Evolutionary conservation across 257 asterid species (phyloP), one percentile per base, ranked within the genome.

Genomic region (Scutellaria baicalensis): DNA sequence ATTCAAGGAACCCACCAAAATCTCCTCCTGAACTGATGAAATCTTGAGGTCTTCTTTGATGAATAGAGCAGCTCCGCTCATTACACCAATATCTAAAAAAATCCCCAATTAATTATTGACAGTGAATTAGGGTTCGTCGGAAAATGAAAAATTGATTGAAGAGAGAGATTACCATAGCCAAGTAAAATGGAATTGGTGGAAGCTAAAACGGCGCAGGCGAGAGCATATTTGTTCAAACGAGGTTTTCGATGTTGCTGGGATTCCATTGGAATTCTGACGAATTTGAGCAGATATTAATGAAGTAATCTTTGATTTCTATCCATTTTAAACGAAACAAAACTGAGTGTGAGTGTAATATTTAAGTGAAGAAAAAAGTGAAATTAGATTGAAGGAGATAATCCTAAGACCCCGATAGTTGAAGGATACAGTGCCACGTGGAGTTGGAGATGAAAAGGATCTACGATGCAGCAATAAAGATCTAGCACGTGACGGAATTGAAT

Each of bases 61-160:
- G 81, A 59, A 89, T 0, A 91, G 75, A 6, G 83, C 80, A 0
- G 96, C 97, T 3, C 97, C 95, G 64, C 97, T 89, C 96, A 89
- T 91, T 9, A 89, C 97, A 18, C 97, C 96, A 68, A 91, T 85
- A 75, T 91, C 97, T 89, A n/a, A n/a, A n/a, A 10, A 12, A n/a
- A 13, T 6, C 6, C 35, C 9, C 9, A 5, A 55, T 9, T 23
- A 11, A 27, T 23, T 9, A 6, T 1, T 21, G 33, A 4, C 2
- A 18, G 33, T 3, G 11, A 18, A 20, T 14, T 51, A 23, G 9
- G 5, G 27, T 10, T 55, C 6, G 6, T 12, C 33, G 4, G n/a
- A 56, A 21, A n/a, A n/a, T n/a, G n/a, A n/a, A n/a, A n/a, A n/a
- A n/a, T n/a, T n/a, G n/a, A 12, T 6, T 27, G n/a, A 11, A 1